Conservation (phyloP, 768 basidiomycete species). For the Kwoniella shandongensis region DNA sequence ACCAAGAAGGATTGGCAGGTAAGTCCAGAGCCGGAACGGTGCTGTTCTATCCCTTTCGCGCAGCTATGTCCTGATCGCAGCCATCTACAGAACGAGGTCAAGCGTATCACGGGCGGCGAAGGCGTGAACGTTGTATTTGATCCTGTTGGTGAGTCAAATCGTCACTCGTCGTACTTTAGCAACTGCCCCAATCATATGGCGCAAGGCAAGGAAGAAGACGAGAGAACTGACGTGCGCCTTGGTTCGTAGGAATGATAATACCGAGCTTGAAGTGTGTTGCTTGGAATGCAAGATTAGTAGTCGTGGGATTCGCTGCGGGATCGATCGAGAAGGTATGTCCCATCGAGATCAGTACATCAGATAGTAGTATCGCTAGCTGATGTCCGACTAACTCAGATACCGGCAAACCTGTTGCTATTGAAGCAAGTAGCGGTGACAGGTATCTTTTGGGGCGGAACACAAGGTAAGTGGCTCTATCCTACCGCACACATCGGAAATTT, state of each 20-base stretch:
- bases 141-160: conserved; percentile 54
- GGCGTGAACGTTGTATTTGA: conserved; percentile 64
- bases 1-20: conserved; percentile 68
- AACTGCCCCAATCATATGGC: too few relatives aligned
- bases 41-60: background rate
- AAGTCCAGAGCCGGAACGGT: background rate
- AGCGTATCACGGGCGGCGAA: conserved; percentile 74
- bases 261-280: conserved; percentile 77
- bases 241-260: conserved; percentile 60
- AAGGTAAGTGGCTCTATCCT: conserved; percentile 57
- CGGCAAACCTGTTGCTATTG: conserved; percentile 71
- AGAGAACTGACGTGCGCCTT: too few relatives aligned
- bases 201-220: conserved; percentile 1
- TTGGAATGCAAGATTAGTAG: conserved; percentile 87
- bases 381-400: conserved; percentile 60
- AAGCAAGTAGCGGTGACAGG: conserved; percentile 85
- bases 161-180: too few relatives aligned
- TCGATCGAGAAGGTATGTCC: conserved; percentile 71
- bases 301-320: conserved; percentile 90
- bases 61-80: background rate
- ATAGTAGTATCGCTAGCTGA: background rate
- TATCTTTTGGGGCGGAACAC: conserved; percentile 82
- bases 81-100: conserved; percentile 67
- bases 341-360: too few relatives aligned
- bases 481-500: too few relatives aligned